phyloP scores from a whole-genome alignment of 164 flowering plant species.

The Litsea cubeba region DNA sequence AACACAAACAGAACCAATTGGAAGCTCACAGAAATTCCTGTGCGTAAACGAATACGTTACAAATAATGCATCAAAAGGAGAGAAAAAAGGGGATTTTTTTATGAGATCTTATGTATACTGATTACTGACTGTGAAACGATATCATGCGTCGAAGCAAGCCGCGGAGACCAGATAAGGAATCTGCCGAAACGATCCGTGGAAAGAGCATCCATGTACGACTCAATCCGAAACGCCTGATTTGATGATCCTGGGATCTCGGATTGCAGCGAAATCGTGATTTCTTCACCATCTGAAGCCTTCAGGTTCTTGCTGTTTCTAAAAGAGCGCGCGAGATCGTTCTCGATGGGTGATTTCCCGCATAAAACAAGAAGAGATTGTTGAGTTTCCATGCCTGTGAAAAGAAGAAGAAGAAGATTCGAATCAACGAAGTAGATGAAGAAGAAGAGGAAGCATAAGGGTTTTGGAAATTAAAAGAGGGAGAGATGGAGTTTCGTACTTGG shows the following conservation, averaged over 20 bases:
- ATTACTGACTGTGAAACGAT: conserved; percentile 75
- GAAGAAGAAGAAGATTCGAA: not conserved
- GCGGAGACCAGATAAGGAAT: conserved; percentile 78
- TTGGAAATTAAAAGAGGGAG: not conserved
- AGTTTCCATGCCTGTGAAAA: conserved; percentile 25
- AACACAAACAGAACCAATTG: conserved; percentile 79
- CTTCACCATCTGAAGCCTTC: conserved; percentile 45
- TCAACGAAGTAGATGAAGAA: not conserved
- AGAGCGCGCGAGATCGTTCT: conserved; percentile 45
- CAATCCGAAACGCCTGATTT: conserved; percentile 28
- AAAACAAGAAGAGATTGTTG: conserved; percentile 31
- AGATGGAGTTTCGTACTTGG: not conserved
- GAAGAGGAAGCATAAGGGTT: not conserved
- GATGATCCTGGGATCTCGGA: conserved; percentile 13
- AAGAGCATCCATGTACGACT: conserved; percentile 43
- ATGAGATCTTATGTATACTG: conserved; percentile 16
- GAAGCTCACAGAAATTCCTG: conserved; percentile 78
- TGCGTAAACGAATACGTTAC: not conserved
- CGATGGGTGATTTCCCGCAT: conserved; percentile 56
- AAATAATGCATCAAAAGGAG: too few relatives aligned
- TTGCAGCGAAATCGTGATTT: conserved; percentile 28
- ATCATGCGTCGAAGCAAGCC: conserved; percentile 78
- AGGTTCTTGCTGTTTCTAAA: conserved; percentile 34
- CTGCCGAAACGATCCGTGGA: conserved; percentile 58
- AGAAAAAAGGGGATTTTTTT: not conserved